phyloP scores from a whole-genome alignment of 192 early-diverging fungal species.

The Coemansia aciculifera region DNA sequence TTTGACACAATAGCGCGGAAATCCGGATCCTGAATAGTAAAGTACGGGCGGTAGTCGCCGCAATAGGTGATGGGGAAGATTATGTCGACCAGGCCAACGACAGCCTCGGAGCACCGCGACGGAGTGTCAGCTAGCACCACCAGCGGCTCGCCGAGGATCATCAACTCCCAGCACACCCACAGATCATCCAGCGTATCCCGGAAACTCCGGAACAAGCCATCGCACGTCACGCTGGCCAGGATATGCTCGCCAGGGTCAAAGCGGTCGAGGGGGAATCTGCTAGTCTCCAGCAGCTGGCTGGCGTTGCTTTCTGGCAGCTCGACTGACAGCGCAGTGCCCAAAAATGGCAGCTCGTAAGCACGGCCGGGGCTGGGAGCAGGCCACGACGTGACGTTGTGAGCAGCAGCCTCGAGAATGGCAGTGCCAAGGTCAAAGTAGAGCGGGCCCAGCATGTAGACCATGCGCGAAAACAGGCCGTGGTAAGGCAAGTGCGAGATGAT shows the following conservation, averaged over 20 bases:
- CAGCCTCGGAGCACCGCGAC: slow-evolving; percentile 79
- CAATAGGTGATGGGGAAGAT: slow-evolving; percentile 96
- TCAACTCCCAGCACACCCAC: slow-evolving; percentile 93
- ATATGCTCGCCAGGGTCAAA: slow-evolving; percentile 72
- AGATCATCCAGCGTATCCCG: slow-evolving; percentile 75
- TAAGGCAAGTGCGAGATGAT: slow-evolving; percentile 86
- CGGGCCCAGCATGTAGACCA: slow-evolving; percentile 75
- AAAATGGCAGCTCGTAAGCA: slow-evolving; percentile 71
- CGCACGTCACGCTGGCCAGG: slow-evolving; percentile 65
- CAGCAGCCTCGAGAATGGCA: slow-evolving; percentile 77
- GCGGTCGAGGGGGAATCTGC: slow-evolving; percentile 65
- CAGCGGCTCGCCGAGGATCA: slow-evolving; percentile 87
- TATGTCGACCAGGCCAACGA: slow-evolving; percentile 81
- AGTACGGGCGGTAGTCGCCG: slow-evolving; percentile 95
- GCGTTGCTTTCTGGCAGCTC: slow-evolving; percentile 66
- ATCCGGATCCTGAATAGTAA: slow-evolving; percentile 95
- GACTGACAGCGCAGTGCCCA: slow-evolving; percentile 67
- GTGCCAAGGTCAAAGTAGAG: slow-evolving; percentile 78
- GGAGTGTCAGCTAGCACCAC: slow-evolving; percentile 89
- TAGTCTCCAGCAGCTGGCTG: slow-evolving; percentile 74
- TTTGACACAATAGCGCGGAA: slow-evolving; percentile 64
- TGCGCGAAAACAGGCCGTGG: slow-evolving; percentile 79
- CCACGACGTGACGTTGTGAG: slow-evolving; percentile 77
- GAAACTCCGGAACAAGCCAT: slow-evolving; percentile 76
- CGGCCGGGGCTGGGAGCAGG: slow-evolving; percentile 56